Base-by-base conservation (phyloP, 768 basidiomycete genomes). In the Termitomyces eurrhizus region DNA sequence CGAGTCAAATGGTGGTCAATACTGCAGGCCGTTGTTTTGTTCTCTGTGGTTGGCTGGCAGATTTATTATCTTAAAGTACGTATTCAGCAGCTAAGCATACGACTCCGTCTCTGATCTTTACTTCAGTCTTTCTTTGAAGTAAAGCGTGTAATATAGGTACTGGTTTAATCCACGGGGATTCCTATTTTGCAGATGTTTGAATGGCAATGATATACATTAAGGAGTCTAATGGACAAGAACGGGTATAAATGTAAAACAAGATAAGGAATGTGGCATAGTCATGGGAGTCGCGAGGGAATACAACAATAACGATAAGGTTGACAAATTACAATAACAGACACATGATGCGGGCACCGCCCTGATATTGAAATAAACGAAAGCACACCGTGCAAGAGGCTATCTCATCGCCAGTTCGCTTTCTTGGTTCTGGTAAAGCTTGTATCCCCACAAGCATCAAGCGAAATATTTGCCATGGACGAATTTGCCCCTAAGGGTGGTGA, bases 1-100 rank as follows among this genome's bases (percentile, higher is more conserved):
- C 87, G 97, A 42, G 96, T 99, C 56, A 98, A 98, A 77, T 98
- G 94, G 94, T 99, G 97, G 97, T 95, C 94, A 2, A 88, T 99
- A 62, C 72, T 94, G 7, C 97, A 99, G 73, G 82, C 90, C 4
- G 70, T 92, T 44, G 90, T 98, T 24, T 77, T 98, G 59, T 90
- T 98, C 69, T 80, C 85, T 3, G 90, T 97, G 0, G 95, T 97
- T 57, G 95, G 84, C 48, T 98, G 95, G 95, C 97, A 99, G 75
- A 84, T 99, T 59, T 97, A 95, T 75, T 98, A 98, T 77, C 80
- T 99, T 55, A 95, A 98, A 82, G 93, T 88, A 62, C 65, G 77
- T 69, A 57, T 59, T 61, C 68, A 58, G 48, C 36, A 21, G 24
- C 26, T 26, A 24, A 26, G 12, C 50, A 61, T 41, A 2, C 24